Percentiles rank a stretch among this genome's conserved stretches.
Conservation (phyloP, 805 yeast species). For the Candida piceae region DNA sequence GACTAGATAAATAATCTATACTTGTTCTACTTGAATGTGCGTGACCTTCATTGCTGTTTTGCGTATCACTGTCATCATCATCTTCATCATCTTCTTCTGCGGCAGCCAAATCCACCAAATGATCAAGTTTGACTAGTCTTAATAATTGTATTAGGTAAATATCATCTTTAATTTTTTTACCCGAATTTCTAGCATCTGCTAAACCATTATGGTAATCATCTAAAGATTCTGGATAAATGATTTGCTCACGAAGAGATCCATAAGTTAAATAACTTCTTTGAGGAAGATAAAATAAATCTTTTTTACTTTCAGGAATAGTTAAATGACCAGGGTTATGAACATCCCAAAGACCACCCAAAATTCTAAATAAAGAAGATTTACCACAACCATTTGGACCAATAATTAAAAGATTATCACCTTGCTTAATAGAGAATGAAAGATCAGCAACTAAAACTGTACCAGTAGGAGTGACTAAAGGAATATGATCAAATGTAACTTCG, state of each 20-base stretch:
- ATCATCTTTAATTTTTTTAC: slow-evolving; percentile 35
- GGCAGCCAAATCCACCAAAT: slow-evolving; percentile 41
- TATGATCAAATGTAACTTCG: slow-evolving; percentile 64
- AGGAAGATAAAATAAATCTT: slow-evolving; percentile 81
- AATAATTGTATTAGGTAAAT: slow-evolving; percentile 49
- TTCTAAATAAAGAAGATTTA: slow-evolving; percentile 84
- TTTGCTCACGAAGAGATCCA: slow-evolving; percentile 80
- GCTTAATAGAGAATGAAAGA: slow-evolving; percentile 65
- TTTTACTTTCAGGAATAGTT: slow-evolving; percentile 57
- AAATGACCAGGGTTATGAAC: slow-evolving; percentile 51
- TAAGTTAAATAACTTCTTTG: slow-evolving; percentile 84
- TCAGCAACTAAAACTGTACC: slow-evolving; percentile 65
- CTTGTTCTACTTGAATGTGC: slow-evolving; percentile 3
- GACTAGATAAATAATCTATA: too few species aligned
- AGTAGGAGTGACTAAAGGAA: slow-evolving; percentile 83
- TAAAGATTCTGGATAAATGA: slow-evolving; percentile 78
- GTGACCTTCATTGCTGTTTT: neutral
- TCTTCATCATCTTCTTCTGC: slow-evolving; percentile 18
- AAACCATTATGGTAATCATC: slow-evolving; percentile 43
- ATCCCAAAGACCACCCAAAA: slow-evolving; percentile 93
- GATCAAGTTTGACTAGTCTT: slow-evolving; percentile 53
- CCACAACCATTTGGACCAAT: slow-evolving; percentile 98
- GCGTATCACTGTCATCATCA: slow-evolving; percentile 8
- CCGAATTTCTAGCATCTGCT: slow-evolving; percentile 24
- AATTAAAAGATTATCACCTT: slow-evolving; percentile 80